Conservation (phyloP, 495 filamentous ascomycete genomes). For the Pseudotulostoma volvatum region DNA sequence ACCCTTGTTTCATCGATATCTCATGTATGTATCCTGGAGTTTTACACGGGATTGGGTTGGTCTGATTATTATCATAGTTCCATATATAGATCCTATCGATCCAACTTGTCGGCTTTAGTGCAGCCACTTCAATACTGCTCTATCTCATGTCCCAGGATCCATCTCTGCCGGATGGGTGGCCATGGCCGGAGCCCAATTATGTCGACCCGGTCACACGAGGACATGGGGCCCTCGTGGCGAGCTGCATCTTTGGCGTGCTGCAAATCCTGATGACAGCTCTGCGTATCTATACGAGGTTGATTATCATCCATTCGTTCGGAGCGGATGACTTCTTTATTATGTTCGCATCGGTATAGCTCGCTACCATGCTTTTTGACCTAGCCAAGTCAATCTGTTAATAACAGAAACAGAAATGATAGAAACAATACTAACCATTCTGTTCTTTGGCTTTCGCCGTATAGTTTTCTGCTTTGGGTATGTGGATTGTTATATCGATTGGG, state of each 20-base stretch:
- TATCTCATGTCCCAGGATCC: too few relatives aligned
- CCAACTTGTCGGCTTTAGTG: background rate
- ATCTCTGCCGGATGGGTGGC: too few relatives aligned
- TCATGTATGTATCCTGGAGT: too few relatives aligned
- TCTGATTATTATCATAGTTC: slow-evolving; percentile 7
- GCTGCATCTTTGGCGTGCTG: slow-evolving; percentile 20
- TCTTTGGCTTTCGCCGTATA: too few relatives aligned
- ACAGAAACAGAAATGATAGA: too few relatives aligned
- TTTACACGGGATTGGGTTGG: background rate
- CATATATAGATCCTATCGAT: slow-evolving; percentile 1
- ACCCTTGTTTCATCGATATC: too few relatives aligned
- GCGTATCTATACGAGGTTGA: slow-evolving; percentile 33
- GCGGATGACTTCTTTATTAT: slow-evolving; percentile 35
- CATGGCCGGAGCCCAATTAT: slow-evolving; percentile 45
- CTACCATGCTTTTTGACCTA: too few relatives aligned
- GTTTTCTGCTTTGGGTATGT: slow-evolving; percentile 20
- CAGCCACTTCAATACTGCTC: too few relatives aligned
- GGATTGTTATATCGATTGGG: slow-evolving; percentile 23
- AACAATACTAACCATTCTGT: too few relatives aligned
- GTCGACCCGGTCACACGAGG: slow-evolving; percentile 35
- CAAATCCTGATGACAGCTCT: slow-evolving; percentile 24
- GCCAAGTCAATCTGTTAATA: too few relatives aligned
- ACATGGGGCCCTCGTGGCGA: slow-evolving; percentile 25
- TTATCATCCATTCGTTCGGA: slow-evolving; percentile 24
- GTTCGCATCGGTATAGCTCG: slow-evolving; percentile 10